Conservation (phyloP, 2,329 filamentous ascomycete genomes). For the Sclerotiophoma versabilis region DNA sequence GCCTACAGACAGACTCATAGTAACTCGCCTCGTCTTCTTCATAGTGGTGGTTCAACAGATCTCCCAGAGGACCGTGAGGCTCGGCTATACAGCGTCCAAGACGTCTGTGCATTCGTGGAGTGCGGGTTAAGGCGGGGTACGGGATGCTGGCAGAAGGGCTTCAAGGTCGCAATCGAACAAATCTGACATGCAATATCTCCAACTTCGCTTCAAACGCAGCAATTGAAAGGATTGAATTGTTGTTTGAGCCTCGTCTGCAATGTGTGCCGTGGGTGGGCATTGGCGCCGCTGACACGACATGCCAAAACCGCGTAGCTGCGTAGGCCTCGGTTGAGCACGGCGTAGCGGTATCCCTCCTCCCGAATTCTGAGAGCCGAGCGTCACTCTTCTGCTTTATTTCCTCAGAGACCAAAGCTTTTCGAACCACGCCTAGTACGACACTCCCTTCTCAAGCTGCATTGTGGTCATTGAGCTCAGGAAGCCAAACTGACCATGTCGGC, state of each 20-base stretch:
- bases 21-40: too few species aligned
- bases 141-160: constrained; percentile 1
- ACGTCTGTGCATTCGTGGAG: constrained; percentile 13
- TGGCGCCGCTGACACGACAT: constrained; percentile 20
- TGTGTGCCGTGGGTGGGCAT: constrained; percentile 3
- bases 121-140: constrained; percentile 20
- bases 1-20: constrained; percentile 1
- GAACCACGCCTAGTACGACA: constrained; percentile 44
- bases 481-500: constrained; percentile 52
- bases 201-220: too few species aligned
- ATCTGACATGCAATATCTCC: neutral
- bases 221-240: neutral
- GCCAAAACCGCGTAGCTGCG: constrained; percentile 17
- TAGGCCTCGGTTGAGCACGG: constrained; percentile 45
- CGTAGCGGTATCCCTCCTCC: constrained; percentile 29
- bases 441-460: constrained; percentile 42
- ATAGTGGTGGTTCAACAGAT: too few species aligned
- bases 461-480: constrained; percentile 42
- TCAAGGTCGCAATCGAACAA: neutral
- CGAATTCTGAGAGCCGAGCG: constrained; percentile 38
- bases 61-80: constrained; percentile 8
- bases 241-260: constrained; percentile 12
- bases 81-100: constrained; percentile 6
- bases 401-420: constrained; percentile 29
- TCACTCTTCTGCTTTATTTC: constrained; percentile 28